Conservation (phyloP, 257 asterid genomes). For the Gardenia jasminoides region DNA sequence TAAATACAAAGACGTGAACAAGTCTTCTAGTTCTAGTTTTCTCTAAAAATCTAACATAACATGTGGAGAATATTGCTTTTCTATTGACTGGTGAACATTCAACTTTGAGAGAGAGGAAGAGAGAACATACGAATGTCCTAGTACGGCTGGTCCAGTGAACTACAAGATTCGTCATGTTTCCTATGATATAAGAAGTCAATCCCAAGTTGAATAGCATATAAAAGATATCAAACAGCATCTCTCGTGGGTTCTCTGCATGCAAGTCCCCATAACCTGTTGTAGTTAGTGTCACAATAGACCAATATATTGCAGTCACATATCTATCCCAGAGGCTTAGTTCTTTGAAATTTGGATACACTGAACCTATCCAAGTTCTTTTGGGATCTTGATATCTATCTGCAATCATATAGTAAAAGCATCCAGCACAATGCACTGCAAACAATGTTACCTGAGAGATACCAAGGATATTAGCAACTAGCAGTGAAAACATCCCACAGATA, state of each 20-base stretch:
- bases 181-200: constrained; percentile 78
- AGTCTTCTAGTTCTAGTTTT: not conserved
- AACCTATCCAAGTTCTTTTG: constrained; percentile 76
- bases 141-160: constrained; percentile 97
- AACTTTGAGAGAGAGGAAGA: constrained; percentile 5
- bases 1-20: too few species aligned
- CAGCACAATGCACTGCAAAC: constrained; percentile 78
- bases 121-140: constrained; percentile 57
- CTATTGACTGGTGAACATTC: too few species aligned
- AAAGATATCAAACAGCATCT: constrained; percentile 75
- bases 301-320: constrained; percentile 69
- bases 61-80: not conserved
- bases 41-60: not conserved
- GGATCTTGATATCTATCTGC: constrained; percentile 82
- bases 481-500: too few species aligned
- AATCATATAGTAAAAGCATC: constrained; percentile 72
- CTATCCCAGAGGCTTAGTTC: constrained; percentile 57
- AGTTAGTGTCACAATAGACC: constrained; percentile 87
- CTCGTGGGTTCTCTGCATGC: constrained; percentile 79
- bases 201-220: constrained; percentile 84
- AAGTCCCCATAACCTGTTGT: constrained; percentile 93
- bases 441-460: constrained; percentile 61
- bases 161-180: constrained; percentile 96
- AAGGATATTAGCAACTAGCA: not conserved
- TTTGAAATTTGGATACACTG: constrained; percentile 63